These are phyloP conservation scores for Phialophora tarda DNA, from an alignment of 2,329 filamentous ascomycete species.

Conservation along the genomic window DNA sequence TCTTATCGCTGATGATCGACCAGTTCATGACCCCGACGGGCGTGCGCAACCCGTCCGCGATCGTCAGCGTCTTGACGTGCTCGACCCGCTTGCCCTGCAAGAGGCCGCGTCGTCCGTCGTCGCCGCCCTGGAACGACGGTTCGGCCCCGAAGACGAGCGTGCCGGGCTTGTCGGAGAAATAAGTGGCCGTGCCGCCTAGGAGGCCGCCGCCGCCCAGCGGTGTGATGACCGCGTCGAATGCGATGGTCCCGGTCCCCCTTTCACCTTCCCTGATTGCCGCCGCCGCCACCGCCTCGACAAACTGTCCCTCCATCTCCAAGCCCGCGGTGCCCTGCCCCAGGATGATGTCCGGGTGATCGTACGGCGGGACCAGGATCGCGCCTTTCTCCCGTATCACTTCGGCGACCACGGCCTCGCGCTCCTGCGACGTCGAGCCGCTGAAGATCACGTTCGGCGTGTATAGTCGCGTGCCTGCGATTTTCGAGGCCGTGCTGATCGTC, in stretches of 20 bases:
- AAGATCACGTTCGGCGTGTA: slow-evolving; percentile 82
- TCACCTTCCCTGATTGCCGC: slow-evolving; percentile 12
- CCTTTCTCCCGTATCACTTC: slow-evolving; percentile 73
- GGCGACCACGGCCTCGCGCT: slow-evolving; percentile 79
- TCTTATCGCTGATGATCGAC: slow-evolving; percentile 72
- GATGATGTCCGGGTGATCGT: slow-evolving; percentile 90
- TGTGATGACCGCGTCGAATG: slow-evolving; percentile 74
- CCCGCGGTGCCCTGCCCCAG: slow-evolving; percentile 91
- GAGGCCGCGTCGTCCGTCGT: slow-evolving; percentile 78
- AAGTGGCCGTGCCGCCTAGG: slow-evolving; percentile 80
- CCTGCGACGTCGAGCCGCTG: slow-evolving; percentile 76
- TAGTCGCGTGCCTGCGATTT: slow-evolving; percentile 79
- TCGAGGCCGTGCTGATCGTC: slow-evolving; percentile 78
- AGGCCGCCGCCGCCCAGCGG: slow-evolving; percentile 90
- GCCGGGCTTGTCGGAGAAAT: slow-evolving; percentile 63
- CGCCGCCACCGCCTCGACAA: slow-evolving; percentile 52
- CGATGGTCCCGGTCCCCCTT: slow-evolving; percentile 14
- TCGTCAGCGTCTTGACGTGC: slow-evolving; percentile 74
- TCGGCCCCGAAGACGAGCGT: slow-evolving; percentile 86
- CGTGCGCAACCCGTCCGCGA: slow-evolving; percentile 87
- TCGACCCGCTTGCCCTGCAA: slow-evolving; percentile 66
- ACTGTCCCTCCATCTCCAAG: slow-evolving; percentile 80
- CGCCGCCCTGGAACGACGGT: slow-evolving; percentile 78
- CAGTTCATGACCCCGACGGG: slow-evolving; percentile 79
- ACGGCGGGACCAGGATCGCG: slow-evolving; percentile 82